These are phyloP conservation scores for Moesziomyces parantarcticus DNA, from an alignment of 1,284 basidiomycete species.

Conservation along the genomic window DNA sequence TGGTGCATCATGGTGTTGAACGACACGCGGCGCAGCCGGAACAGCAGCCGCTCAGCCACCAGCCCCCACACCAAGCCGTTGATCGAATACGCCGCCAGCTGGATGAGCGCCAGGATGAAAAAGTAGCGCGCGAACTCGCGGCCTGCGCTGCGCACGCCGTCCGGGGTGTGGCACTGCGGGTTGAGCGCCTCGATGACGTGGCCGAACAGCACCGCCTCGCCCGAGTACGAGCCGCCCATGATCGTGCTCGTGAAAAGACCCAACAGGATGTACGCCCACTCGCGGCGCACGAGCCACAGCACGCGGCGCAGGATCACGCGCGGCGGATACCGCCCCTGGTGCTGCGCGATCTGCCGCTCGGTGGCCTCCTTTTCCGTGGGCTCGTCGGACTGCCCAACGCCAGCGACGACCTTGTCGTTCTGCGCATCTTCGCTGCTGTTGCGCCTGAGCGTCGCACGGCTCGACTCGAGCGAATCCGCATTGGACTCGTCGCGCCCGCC, in stretches of 20 bases:
- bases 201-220: conserved; percentile 61
- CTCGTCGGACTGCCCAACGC: background rate
- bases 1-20: conserved; percentile 53
- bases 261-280: conserved; percentile 48
- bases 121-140: conserved; percentile 55
- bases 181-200: conserved; percentile 62
- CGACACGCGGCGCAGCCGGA: conserved; percentile 44
- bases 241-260: conserved; percentile 51
- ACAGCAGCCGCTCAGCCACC: conserved; percentile 57
- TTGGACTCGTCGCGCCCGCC: conserved; percentile 1
- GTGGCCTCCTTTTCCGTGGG: conserved; percentile 15
- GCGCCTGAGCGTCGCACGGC: conserved; percentile 5
- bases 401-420: conserved; percentile 2
- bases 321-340: conserved; percentile 14
- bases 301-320: conserved; percentile 36
- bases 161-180: conserved; percentile 51
- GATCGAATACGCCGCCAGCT: conserved; percentile 54
- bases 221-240: conserved; percentile 59
- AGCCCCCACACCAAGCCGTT: conserved; percentile 56
- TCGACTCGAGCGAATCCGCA: conserved; percentile 15
- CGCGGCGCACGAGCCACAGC: conserved; percentile 33
- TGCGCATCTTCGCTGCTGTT: conserved; percentile 2
- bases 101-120: conserved; percentile 57
- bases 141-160: conserved; percentile 36
- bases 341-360: conserved; percentile 6